Conservation (phyloP, 495 filamentous ascomycete species). For the Bathelium albidoporum region DNA sequence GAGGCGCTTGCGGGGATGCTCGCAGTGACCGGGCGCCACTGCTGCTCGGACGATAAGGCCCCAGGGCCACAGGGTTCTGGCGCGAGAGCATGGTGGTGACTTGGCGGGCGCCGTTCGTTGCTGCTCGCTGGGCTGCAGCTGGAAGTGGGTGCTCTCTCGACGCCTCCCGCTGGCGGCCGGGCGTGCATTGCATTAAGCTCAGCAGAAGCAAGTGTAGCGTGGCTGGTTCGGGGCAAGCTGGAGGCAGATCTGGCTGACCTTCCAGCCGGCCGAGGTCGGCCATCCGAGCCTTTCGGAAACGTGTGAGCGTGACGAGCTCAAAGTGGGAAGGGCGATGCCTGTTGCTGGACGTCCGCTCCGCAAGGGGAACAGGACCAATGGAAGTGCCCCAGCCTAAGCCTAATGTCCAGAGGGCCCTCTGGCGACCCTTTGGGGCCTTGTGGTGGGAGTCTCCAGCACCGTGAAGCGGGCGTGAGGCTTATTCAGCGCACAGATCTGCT, state of each 20-base stretch:
- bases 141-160: constrained; percentile 1
- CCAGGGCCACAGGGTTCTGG: too few species aligned
- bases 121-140: neutral
- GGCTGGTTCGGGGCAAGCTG: neutral
- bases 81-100: too few species aligned
- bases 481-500: constrained; percentile 1
- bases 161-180: neutral
- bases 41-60: neutral
- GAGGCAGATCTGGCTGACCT: neutral
- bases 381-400: too few species aligned
- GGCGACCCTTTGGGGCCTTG: too few species aligned
- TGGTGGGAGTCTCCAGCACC: too few species aligned
- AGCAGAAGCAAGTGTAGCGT: neutral
- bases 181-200: neutral
- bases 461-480: neutral
- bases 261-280: constrained; percentile 1
- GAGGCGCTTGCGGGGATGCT: neutral
- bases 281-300: neutral
- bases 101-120: neutral
- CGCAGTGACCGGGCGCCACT: neutral
- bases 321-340: neutral
- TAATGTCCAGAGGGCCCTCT: too few species aligned
- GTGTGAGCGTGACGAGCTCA: neutral
- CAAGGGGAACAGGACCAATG: neutral
- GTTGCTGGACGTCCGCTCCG: neutral